Evolutionary conservation across 257 asterid species (phyloP), one percentile per base, ranked within the genome.

Genomic region (Cynanchum wilfordii): DNA sequence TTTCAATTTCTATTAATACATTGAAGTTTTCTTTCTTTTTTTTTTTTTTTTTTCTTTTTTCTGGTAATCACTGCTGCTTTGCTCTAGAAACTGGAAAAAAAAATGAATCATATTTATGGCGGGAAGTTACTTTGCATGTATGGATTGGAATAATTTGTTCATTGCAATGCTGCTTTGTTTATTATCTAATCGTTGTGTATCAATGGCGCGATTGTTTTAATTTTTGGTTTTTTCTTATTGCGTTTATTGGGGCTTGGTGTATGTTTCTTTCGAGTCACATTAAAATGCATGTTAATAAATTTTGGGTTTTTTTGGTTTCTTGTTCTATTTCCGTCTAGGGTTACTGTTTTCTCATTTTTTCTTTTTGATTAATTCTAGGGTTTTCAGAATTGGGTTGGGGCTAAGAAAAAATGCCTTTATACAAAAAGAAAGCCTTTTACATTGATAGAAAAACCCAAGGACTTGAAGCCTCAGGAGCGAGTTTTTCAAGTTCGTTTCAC

Each of bases 401-500:
- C 44, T 76, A 67, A 67, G 72, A 42, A 33, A 70, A 55, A 75
- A 95, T 95, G 99, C 99, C 99, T 72, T 87, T 89, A 70, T 87
- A 86, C 70, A 88, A 84, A n/a, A 81, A 85, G 91, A 69, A 90
- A 85, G 80, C 89, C 96, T 68, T 80, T 90, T 80, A 75, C 86
- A 59, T 79, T 85, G 77, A 86, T 79, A 74, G 96, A 79, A 54
- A 82, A 79, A 79, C 98, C 98, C 52, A 85, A 76, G 75, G 98
- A 95, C 81, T 79, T 95, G 73, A 83, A 92, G 87, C 89, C 93
- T 36, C 83, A 82, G 42, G 96, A 88, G 78, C 87, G 81, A 7
- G 89, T 95, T 77, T 95, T 87, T 75, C 97, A 90, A 79, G 82
- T 95, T 77, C 89, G 90, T 55, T 84, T 81, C 78, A 92, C 99